phyloP scores from a whole-genome alignment of 371 early-diverging fungal species.

The Dinochytrium kinnereticum region DNA sequence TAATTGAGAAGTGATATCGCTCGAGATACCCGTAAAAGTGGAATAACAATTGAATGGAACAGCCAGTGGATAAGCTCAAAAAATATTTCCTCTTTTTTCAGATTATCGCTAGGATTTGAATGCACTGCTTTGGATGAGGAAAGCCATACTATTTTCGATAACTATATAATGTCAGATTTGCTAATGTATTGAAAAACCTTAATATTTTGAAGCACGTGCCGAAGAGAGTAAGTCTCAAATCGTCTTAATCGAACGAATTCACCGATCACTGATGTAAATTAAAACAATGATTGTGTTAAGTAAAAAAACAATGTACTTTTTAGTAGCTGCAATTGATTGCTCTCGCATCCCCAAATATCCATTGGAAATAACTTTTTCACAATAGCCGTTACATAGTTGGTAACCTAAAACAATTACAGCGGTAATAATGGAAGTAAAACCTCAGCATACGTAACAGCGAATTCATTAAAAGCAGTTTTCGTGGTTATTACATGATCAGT shows the following conservation, averaged over 20 bases:
- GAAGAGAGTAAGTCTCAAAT: conserved; percentile 65
- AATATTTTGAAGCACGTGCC: conserved; percentile 64
- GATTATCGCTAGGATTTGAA: conserved; percentile 50
- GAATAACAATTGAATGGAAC: conserved; percentile 59
- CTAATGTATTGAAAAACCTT: conserved; percentile 47
- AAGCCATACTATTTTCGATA: conserved; percentile 52
- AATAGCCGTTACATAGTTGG: conserved; percentile 46
- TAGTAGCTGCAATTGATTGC: conserved; percentile 54
- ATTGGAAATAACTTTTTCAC: conserved; percentile 57
- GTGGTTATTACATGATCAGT: neutral
- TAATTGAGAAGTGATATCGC: conserved; percentile 7
- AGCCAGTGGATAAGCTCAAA: conserved; percentile 71
- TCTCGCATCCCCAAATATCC: conserved; percentile 57
- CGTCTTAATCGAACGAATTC: conserved; percentile 59
- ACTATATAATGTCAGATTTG: conserved; percentile 21
- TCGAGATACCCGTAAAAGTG: conserved; percentile 57
- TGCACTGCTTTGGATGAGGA: conserved; percentile 29
- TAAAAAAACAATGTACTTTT: conserved; percentile 44
- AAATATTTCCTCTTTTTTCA: conserved; percentile 60
- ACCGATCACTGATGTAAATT: conserved; percentile 56
- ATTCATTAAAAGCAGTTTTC: conserved; percentile 7
- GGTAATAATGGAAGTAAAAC: neutral
- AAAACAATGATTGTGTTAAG: neutral
- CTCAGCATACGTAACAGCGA: neutral
- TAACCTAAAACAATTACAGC: conserved; percentile 42